Conservation (phyloP, 2,329 filamentous ascomycete species). For the Colletotrichum truncatum region DNA sequence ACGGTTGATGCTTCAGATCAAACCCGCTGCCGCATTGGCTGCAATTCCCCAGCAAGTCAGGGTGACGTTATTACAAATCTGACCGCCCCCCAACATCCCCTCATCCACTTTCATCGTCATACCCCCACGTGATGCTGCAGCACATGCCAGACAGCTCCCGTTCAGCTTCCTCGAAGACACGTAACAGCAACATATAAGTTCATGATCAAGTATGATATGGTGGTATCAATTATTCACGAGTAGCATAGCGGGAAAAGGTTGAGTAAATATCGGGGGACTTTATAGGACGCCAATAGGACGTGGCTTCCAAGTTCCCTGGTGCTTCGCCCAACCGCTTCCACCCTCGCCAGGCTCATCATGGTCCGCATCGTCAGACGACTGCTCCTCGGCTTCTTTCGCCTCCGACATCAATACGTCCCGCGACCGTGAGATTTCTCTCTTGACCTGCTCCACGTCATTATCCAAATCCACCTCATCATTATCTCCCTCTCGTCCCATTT, state of each 20-base stretch:
- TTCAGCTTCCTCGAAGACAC: no score
- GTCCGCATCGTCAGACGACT: conserved; percentile 14
- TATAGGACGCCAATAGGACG: conserved; percentile 67
- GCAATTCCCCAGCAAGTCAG: conserved; percentile 6
- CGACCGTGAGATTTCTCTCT: conserved; percentile 31
- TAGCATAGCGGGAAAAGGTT: no score
- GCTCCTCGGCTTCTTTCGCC: background rate
- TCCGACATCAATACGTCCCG: conserved; percentile 18
- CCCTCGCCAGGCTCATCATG: conserved; percentile 22
- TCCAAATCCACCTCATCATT: conserved; percentile 5
- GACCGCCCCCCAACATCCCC: background rate
- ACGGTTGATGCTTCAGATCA: background rate
- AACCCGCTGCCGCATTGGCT: background rate
- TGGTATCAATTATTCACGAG: background rate
- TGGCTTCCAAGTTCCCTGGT: conserved; percentile 63
- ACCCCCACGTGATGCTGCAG: conserved; percentile 16
- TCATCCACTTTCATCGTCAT: background rate
- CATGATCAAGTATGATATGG: background rate
- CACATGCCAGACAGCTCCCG: background rate
- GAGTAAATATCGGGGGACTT: no score
- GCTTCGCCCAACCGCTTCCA: conserved; percentile 56
- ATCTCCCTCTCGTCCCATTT: conserved; percentile 31
- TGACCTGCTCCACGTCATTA: conserved; percentile 36
- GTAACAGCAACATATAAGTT: background rate
- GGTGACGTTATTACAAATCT: conserved; percentile 30